Conservation (phyloP, 352 stramenopile genomes). For the Phytophthora niederhauseri region DNA sequence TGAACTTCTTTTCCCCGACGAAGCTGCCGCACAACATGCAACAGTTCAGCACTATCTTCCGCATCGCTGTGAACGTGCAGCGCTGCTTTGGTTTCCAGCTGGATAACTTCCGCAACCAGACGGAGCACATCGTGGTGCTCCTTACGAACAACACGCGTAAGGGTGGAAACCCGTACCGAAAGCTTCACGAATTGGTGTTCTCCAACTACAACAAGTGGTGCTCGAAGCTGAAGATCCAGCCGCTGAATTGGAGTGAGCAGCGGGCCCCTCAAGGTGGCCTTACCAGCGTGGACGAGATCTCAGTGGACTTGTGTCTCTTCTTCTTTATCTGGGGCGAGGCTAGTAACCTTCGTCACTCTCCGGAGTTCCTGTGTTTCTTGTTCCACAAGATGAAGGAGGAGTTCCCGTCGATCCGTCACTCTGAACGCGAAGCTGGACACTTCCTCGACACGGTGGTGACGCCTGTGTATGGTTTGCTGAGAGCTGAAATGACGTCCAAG, state of each 20-base stretch:
- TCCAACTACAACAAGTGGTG: constrained; percentile 92
- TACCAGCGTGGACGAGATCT: constrained; percentile 91
- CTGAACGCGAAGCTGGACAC: constrained; percentile 92
- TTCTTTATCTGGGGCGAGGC: constrained; percentile 99
- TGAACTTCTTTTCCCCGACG: constrained; percentile 84
- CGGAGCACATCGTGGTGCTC: constrained; percentile 97
- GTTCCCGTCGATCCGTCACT: constrained; percentile 73
- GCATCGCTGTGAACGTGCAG: constrained; percentile 86
- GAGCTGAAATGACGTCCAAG: constrained; percentile 88
- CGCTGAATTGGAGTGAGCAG: constrained; percentile 75
- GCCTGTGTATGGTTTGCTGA: constrained; percentile 93
- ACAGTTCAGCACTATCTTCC: constrained; percentile 84
- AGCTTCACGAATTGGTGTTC: constrained; percentile 83
- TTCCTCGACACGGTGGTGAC: constrained; percentile 98
- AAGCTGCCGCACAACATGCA: constrained; percentile 84
- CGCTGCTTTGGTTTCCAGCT: constrained; percentile 85
- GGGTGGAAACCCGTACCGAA: constrained; percentile 80
- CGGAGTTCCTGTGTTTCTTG: constrained; percentile 98
- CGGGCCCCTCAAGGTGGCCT: constrained; percentile 72
- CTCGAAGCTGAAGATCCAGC: constrained; percentile 77
- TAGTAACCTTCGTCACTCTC: constrained; percentile 97
- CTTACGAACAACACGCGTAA: constrained; percentile 93
- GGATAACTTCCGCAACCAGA: constrained; percentile 95
- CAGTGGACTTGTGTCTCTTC: constrained; percentile 92
- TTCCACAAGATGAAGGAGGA: constrained; percentile 96